These are phyloP conservation scores for Fusarium buharicum DNA, from an alignment of 2,329 filamentous ascomycete species.

Conservation along the genomic window DNA sequence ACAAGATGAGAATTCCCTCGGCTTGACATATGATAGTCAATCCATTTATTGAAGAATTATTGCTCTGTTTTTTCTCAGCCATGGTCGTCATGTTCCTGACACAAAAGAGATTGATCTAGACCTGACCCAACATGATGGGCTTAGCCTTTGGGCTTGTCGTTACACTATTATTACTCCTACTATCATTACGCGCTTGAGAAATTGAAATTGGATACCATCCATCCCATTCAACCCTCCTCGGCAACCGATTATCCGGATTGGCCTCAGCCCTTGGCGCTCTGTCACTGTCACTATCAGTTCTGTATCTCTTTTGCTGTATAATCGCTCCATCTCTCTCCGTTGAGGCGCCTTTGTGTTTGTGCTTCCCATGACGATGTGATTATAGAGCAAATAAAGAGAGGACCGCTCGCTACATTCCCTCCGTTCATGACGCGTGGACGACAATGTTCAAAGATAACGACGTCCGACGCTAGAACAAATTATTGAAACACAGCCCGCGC, in stretches of 20 bases:
- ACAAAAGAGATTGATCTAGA: not conserved
- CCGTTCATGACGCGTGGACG: slow-evolving; percentile 5
- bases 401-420: not conserved
- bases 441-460: slow-evolving; percentile 8
- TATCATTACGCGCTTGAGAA: slow-evolving; percentile 19
- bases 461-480: slow-evolving; percentile 26
- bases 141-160: slow-evolving; percentile 26
- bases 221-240: slow-evolving; percentile 23
- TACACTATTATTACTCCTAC: not conserved
- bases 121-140: slow-evolving; percentile 5
- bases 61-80: not conserved
- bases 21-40: not conserved
- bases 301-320: not conserved
- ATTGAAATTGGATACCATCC: slow-evolving; percentile 36
- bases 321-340: not conserved
- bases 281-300: slow-evolving; percentile 1
- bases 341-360: slow-evolving; percentile 1
- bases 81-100: slow-evolving; percentile 23
- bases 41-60: not conserved
- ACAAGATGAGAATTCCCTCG: not conserved
- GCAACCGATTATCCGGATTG: slow-evolving; percentile 33
- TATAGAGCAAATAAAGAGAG: not conserved
- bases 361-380: not conserved
- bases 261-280: slow-evolving; percentile 24
- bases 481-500: slow-evolving; percentile 17